A percentile compares a stretch with the other conserved stretches of the same genome.
These are phyloP conservation scores for Oenanthe javanica DNA, from an alignment of 140 eudicot species.

Conservation along the genomic window DNA sequence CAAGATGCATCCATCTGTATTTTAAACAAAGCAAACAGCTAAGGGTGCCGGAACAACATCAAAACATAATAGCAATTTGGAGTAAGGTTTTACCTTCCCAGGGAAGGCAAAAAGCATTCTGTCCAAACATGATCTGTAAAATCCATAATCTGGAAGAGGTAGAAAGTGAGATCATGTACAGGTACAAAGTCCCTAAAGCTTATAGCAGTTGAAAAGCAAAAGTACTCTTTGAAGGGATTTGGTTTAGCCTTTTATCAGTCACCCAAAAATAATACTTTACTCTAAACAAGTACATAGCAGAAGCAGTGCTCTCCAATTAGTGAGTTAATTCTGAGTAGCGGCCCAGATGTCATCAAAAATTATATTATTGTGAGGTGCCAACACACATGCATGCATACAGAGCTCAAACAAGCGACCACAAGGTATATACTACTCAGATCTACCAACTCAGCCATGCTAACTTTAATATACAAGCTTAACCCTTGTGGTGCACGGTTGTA, in stretches of 20 bases:
- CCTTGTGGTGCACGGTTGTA: not conserved
- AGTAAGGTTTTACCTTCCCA: conserved; percentile 58
- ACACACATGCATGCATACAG: not conserved
- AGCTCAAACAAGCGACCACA: not conserved
- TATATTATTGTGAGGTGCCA: not conserved
- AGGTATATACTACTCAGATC: not conserved
- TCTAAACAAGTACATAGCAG: not conserved
- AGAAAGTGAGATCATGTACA: not conserved
- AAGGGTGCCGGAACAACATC: not conserved
- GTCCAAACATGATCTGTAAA: conserved; percentile 97
- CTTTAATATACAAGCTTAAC: not conserved
- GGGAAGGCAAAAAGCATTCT: conserved; percentile 69
- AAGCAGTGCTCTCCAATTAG: not conserved
- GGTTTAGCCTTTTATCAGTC: not conserved
- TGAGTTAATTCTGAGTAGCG: not conserved
- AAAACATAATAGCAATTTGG: conserved; percentile 6
- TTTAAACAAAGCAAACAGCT: not conserved
- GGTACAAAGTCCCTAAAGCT: not conserved
- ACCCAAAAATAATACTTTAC: not conserved
- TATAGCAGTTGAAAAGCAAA: not conserved
- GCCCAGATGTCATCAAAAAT: not conserved
- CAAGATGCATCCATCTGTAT: conserved; percentile 99
- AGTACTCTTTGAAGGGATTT: not conserved
- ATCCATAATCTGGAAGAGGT: conserved; percentile 52
- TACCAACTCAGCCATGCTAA: not conserved